A percentile compares a stretch with the other conserved stretches of the same genome.
Conservation (phyloP, 1,284 basidiomycete genomes). For the Mrakiaceae sp. region DNA sequence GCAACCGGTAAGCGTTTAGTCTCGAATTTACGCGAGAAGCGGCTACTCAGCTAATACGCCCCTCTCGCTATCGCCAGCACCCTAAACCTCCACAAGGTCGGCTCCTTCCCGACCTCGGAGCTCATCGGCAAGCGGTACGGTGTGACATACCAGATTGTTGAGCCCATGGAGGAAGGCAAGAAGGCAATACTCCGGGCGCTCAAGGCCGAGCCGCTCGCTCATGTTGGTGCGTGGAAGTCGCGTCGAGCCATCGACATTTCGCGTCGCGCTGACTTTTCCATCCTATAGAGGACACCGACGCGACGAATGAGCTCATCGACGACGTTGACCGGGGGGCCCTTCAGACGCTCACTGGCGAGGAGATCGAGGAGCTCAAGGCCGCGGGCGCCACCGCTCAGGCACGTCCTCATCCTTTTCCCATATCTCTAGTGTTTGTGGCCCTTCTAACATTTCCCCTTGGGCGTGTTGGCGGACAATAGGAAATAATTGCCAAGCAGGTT, state of each 20-base stretch:
- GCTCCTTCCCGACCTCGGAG: slow-evolving; percentile 34
- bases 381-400: slow-evolving; percentile 64
- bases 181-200: slow-evolving; percentile 17
- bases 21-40: background rate
- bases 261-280: background rate
- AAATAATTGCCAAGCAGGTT: slow-evolving; percentile 86
- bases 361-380: slow-evolving; percentile 68
- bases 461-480: slow-evolving; percentile 39
- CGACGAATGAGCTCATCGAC: slow-evolving; percentile 75
- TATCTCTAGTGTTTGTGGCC: slow-evolving; percentile 2
- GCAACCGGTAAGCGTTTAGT: slow-evolving; percentile 27
- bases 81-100: slow-evolving; percentile 38
- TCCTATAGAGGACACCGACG: slow-evolving; percentile 67
- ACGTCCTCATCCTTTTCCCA: slow-evolving; percentile 20
- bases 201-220: slow-evolving; percentile 19
- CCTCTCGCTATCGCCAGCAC: slow-evolving; percentile 21
- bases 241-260: background rate
- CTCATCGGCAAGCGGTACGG: slow-evolving; percentile 38
- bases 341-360: slow-evolving; percentile 63
- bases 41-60: background rate
- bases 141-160: slow-evolving; percentile 37
- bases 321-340: slow-evolving; percentile 54
- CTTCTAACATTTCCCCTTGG: background rate
- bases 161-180: slow-evolving; percentile 3
- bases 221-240: slow-evolving; percentile 20